Evolutionary conservation across 108 stramenopile species (phyloP).

Genomic region (Nannochloropsis oceanica): DNA sequence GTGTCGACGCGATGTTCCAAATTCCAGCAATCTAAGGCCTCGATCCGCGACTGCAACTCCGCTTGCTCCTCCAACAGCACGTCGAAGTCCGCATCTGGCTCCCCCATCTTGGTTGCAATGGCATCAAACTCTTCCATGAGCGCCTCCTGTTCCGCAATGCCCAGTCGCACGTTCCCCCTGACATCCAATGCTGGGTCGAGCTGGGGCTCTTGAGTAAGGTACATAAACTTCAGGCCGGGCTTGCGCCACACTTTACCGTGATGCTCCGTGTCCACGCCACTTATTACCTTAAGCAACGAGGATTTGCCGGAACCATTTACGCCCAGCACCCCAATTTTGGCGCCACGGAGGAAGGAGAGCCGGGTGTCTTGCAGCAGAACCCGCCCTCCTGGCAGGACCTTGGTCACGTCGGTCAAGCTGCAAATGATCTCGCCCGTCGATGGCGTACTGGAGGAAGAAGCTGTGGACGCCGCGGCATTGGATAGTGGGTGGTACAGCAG

Average conservation of each 20-base stretch:
- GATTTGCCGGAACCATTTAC: conserved; percentile 36
- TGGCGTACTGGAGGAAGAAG: background rate
- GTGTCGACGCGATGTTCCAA: conserved; percentile 29
- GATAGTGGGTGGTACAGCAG: background rate
- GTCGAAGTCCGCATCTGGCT: conserved; percentile 25
- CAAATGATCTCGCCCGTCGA: background rate
- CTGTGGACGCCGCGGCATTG: background rate
- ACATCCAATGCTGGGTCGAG: conserved; percentile 23
- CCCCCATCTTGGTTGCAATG: conserved; percentile 17
- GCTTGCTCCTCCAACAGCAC: conserved; percentile 27
- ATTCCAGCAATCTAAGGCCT: conserved; percentile 30
- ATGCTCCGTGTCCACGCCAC: conserved; percentile 28
- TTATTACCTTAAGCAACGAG: conserved; percentile 26
- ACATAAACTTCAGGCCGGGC: conserved; percentile 20
- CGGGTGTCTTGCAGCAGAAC: conserved; percentile 10
- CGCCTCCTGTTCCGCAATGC: conserved; percentile 29
- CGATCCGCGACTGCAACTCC: conserved; percentile 26
- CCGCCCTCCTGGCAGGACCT: background rate
- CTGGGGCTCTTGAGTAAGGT: conserved; percentile 37
- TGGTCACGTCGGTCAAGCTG: background rate
- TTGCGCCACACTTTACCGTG: conserved; percentile 25
- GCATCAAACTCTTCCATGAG: conserved; percentile 26
- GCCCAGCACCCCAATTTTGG: conserved; percentile 38
- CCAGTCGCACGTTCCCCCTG: conserved; percentile 19
- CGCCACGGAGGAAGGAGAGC: conserved; percentile 28